Base-by-base conservation (phyloP, 2,329 filamentous ascomycete genomes). In the Xylariaceae sp. region DNA sequence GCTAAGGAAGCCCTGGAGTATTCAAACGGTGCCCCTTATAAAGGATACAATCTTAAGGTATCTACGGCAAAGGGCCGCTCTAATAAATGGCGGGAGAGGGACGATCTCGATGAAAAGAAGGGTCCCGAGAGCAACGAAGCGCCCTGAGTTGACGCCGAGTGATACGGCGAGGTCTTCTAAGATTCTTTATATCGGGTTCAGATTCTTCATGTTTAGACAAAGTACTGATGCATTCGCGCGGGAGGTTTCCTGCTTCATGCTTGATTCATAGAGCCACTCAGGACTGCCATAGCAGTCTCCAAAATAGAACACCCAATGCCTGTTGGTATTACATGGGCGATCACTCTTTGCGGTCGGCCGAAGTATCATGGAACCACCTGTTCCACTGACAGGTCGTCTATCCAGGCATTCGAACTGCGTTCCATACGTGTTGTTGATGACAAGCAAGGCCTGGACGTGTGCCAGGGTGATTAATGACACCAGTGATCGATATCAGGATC, bases 1-100 rank as follows among this genome's bases (percentile, higher is more conserved):
- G 81, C 80, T 0, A 67, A 75, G 32, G 68, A 68, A 9, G 83
- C 81, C 19, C 73, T 80, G 54, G 63, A 72, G 7, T 69, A 69
- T 1, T 55, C 81, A 12, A 63, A 74, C 49, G 71, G 72, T 1
- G 62, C 30, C 2, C n/a, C 19, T 0, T 67, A 65, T 41, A 54
- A 52, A 12, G 65, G 61, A 6, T 58, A 53, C 2, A 57, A 21
- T 13, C 51, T 68, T 34, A 67, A 63, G 42, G 63, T 68, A 21
- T 64, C 61, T 18, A 29, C 61, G 9, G 65, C 65, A 7, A 62
- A 57, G 21, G 59, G 59, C 19, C 56, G 58, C 15, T 62, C 61
- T 6, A 58, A 52, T 18, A 65, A 65, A 29, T 64, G 59, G 61
- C 54, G 56, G 13, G 63, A 65, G 51, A 59, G 57, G 43, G 62